These are phyloP conservation scores for Cryptococcus neoformans DNA, from an alignment of 1,284 basidiomycete species.

Conservation along the genomic window DNA sequence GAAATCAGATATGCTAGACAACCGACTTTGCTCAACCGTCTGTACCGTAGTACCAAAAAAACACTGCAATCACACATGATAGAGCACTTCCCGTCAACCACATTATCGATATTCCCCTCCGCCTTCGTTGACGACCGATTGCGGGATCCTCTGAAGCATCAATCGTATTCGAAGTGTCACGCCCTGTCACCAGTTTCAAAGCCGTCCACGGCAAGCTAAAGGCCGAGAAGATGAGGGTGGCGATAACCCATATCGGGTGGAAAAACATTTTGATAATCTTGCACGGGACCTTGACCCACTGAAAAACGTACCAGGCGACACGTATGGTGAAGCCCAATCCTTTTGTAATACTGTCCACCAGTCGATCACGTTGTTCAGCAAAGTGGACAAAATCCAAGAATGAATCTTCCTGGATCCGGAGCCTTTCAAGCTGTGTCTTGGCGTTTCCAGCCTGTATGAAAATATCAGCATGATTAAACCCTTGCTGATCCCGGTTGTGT, in stretches of 20 bases:
- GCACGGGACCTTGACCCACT: not conserved
- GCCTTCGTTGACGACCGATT: not conserved
- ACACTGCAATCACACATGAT: not conserved
- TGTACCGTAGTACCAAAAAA: conserved; percentile 4
- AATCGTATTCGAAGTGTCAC: not conserved
- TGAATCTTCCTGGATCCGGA: conserved; percentile 4
- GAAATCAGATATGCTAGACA: too few relatives aligned
- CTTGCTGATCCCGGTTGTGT: not conserved
- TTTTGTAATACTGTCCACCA: conserved; percentile 2
- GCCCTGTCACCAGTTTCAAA: not conserved
- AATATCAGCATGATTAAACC: not conserved
- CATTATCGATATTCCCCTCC: not conserved
- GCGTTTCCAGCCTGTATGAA: not conserved
- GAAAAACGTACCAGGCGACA: not conserved
- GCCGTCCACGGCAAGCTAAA: not conserved
- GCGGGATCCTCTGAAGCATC: not conserved
- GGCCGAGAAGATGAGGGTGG: not conserved
- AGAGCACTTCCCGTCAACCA: not conserved
- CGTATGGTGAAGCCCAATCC: not conserved
- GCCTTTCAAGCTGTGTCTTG: conserved; percentile 6
- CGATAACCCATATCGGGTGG: not conserved
- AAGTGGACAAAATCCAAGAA: not conserved
- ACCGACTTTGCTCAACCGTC: not conserved
- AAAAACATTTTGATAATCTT: not conserved
- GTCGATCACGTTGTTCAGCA: conserved; percentile 4